Base-by-base conservation (phyloP, 306 rosid species). In the Urtica urens region DNA sequence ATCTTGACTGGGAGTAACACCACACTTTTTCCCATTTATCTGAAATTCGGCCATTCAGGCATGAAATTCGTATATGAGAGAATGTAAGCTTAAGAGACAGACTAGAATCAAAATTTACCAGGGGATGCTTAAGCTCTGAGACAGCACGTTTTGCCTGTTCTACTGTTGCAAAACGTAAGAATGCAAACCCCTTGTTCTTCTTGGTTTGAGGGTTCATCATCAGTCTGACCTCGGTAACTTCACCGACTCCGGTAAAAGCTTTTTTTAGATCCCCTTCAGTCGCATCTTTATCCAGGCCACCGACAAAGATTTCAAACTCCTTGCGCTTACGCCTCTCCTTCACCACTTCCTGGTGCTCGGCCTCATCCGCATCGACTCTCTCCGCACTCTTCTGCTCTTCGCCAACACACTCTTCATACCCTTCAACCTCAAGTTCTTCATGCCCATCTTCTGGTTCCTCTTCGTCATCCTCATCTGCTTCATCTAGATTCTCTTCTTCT, bases 121-220 rank as follows among this genome's bases (percentile, higher is more conserved):
- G 76, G 55, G 87, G 99, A 51, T 75, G 70, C 71, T 55, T 77
- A 0, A 92, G 78, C 76, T 92, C 93, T 4, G 78, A 30, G 42
- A 82, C 94, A 57, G 93, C 99, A 58, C 81, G 78, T 57, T 72
- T 92, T 20, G 96, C 99, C 69, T 92, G 94, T 34, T 85, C 99
- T 43, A 82, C 83, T 22, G 82, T 66, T 64, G 82, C 83, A 75
- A 82, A 92, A 28, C 93, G 93, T 70, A 92, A 69, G 73, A 92
- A 92, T 46, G 99, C 96, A 85, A 85, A 92, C 27, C 99, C 99
- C 80, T 92, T 92, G 55, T 85, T 85, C 67, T 82, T 92, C 70
- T 82, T 83, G 20, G 96, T 85, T 59, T 79, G 96, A 70, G 93
- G 83, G 35, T 92, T 82, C 96, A 85, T 92, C 95, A 85, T 85